Percentiles rank a stretch among this genome's conserved stretches.
Evolutionary conservation across 257 asterid species (phyloP).

Genomic region (Solanum clarkiae): DNA sequence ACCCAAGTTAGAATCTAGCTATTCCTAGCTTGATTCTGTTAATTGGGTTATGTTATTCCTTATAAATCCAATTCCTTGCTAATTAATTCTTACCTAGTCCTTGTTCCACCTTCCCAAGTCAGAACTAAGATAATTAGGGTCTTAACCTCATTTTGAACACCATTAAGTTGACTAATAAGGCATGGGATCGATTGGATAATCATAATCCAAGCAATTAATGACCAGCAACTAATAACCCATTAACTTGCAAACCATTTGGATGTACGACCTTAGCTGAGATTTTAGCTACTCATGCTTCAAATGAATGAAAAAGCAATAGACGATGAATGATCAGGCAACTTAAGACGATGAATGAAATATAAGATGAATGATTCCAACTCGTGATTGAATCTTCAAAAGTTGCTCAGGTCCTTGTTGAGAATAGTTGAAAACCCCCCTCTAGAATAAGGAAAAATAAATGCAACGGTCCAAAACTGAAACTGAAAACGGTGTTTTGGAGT

Average conservation of each 20-base stretch:
- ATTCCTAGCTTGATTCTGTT: background rate
- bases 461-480: background rate
- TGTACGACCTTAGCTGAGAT: background rate
- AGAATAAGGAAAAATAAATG: background rate
- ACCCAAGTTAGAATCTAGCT: background rate
- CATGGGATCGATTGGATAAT: background rate
- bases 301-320: background rate
- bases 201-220: background rate
- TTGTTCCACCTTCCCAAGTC: background rate
- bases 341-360: background rate
- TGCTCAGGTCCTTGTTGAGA: background rate
- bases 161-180: background rate
- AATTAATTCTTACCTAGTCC: background rate
- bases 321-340: background rate
- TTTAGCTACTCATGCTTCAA: background rate
- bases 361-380: background rate
- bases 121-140: background rate
- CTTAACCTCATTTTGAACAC: background rate
- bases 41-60: background rate
- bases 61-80: background rate
- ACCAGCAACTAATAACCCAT: background rate
- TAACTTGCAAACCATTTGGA: background rate
- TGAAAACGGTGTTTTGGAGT: background rate
- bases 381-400: background rate
- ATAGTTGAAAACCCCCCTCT: background rate